Conservation (phyloP, 495 filamentous ascomycete species). For the Massariosphaeria phaeospora region DNA sequence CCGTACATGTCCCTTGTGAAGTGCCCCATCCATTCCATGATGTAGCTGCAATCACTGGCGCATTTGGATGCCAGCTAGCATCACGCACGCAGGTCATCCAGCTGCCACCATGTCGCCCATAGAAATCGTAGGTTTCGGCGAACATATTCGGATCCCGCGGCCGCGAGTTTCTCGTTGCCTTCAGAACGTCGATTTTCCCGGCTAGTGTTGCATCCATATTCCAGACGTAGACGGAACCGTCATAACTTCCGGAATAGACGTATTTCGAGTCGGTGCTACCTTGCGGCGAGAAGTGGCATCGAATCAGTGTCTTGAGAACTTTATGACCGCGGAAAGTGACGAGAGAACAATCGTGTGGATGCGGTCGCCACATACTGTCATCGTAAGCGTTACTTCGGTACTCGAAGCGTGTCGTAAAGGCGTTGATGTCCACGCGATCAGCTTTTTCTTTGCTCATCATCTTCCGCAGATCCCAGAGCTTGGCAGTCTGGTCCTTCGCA, state of each 20-base stretch:
- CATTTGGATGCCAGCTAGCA: conserved; percentile 91
- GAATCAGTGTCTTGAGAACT: conserved; percentile 82
- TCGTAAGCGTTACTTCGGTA: conserved; percentile 75
- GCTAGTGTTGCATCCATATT: conserved; percentile 92
- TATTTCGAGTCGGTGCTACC: conserved; percentile 85
- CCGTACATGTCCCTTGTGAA: conserved; percentile 64
- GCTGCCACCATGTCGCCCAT: conserved; percentile 36
- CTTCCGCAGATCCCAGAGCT: conserved; percentile 89
- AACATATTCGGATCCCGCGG: conserved; percentile 45
- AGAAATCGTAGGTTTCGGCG: conserved; percentile 37
- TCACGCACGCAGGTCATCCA: conserved; percentile 87
- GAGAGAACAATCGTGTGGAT: conserved; percentile 83
- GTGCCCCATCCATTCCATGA: conserved; percentile 71
- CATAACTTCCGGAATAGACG: conserved; percentile 83
- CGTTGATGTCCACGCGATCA: conserved; percentile 47
- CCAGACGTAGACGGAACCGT: conserved; percentile 85
- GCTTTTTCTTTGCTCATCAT: conserved; percentile 69
- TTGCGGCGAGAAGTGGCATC: conserved; percentile 93
- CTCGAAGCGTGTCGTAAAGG: conserved; percentile 70
- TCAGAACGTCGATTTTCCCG: conserved; percentile 68
- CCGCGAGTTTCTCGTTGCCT: conserved; percentile 58
- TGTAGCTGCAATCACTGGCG: conserved; percentile 80
- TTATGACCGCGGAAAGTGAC: conserved; percentile 90
- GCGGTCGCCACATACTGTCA: conserved; percentile 61
- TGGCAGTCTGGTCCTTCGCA: conserved; percentile 94